phyloP scores from a whole-genome alignment of 768 basidiomycete genomes.

The Xanthoconium stramineum region DNA sequence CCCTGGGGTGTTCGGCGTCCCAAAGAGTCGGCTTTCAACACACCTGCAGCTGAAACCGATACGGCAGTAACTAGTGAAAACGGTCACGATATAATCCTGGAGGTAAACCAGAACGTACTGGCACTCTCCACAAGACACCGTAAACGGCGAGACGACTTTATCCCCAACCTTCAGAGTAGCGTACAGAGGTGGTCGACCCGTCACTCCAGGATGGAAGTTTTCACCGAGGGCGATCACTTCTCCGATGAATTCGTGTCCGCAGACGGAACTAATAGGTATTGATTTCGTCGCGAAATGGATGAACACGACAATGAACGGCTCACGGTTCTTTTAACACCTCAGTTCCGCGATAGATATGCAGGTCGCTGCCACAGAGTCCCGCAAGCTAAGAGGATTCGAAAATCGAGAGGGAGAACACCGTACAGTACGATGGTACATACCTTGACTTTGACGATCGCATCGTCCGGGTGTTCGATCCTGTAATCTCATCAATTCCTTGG shows the following conservation, averaged over 20 bases:
- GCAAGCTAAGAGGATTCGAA: constrained; percentile 43
- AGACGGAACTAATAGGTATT: constrained; percentile 46
- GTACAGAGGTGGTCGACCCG: constrained; percentile 61
- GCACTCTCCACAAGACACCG: constrained; percentile 82
- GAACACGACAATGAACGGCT: constrained; percentile 18
- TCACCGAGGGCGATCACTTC: constrained; percentile 65
- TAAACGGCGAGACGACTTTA: constrained; percentile 78
- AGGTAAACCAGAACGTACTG: constrained; percentile 46
- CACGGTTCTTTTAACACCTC: constrained; percentile 51
- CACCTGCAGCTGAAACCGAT: constrained; percentile 74
- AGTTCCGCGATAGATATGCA: constrained; percentile 72
- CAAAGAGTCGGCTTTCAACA: constrained; percentile 58
- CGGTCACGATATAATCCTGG: neutral
- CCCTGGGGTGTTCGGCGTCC: constrained; percentile 61
- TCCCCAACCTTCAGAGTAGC: constrained; percentile 65
- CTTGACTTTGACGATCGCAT: constrained; percentile 74
- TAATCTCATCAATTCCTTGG: neutral
- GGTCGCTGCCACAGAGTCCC: constrained; percentile 71
- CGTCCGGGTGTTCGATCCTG: constrained; percentile 70
- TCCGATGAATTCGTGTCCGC: constrained; percentile 79
- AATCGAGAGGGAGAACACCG: neutral
- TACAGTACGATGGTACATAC: constrained; percentile 33
- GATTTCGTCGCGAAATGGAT: neutral
- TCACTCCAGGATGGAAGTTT: constrained; percentile 43
- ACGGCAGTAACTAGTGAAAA: constrained; percentile 55